phyloP scores from a whole-genome alignment of 805 yeast genomes.

The Candida sanyiensis region DNA sequence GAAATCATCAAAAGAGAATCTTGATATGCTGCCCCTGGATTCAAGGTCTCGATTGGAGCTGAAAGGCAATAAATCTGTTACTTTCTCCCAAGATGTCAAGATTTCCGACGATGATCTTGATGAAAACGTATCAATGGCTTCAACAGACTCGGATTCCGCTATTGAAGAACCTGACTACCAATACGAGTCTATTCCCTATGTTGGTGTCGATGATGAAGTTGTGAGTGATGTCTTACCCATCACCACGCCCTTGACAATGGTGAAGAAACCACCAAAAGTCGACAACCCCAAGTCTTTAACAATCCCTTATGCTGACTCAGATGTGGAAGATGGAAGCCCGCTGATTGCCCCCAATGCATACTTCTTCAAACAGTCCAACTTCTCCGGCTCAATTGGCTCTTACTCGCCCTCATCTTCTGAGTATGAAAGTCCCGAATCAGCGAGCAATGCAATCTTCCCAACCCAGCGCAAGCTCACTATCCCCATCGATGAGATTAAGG shows the following conservation, averaged over 20 bases:
- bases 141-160: not conserved
- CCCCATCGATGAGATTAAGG: constrained; percentile 18
- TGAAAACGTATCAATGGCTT: constrained; percentile 4
- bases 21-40: constrained; percentile 6
- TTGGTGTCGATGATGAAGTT: constrained; percentile 19
- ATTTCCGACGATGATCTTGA: constrained; percentile 13
- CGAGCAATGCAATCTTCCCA: constrained; percentile 16
- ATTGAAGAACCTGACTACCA: constrained; percentile 4
- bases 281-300: not conserved
- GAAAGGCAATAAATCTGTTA: constrained; percentile 18
- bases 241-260: constrained; percentile 20
- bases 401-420: constrained; percentile 43
- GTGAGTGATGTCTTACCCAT: constrained; percentile 18
- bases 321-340: constrained; percentile 20
- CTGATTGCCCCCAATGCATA: constrained; percentile 25
- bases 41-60: constrained; percentile 3
- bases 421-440: constrained; percentile 33
- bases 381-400: constrained; percentile 38
- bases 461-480: constrained; percentile 10
- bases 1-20: constrained; percentile 14
- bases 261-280: constrained; percentile 13
- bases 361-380: constrained; percentile 27
- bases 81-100: constrained; percentile 19
- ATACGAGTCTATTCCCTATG: constrained; percentile 10
- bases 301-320: constrained; percentile 15